Base-by-base conservation (phyloP, 345 rosid species). In the Salix brachista region DNA sequence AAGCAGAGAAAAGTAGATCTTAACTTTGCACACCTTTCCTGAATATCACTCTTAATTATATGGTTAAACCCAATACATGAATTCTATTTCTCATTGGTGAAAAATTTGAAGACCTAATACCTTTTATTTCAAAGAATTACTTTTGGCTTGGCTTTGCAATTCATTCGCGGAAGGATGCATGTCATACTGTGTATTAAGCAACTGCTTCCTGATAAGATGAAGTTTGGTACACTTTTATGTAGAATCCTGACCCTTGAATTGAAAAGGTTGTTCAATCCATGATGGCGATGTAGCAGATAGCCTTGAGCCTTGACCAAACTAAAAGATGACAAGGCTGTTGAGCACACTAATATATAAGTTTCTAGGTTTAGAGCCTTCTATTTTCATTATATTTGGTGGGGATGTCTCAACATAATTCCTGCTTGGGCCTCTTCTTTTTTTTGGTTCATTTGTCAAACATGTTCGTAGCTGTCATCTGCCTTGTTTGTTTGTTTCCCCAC, bases 1-100 rank as follows among this genome's bases (percentile, higher is more conserved):
- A 65, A 68, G 84, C 75, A 13, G 44, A 5, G 71, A 75, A 81
- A 52, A 75, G 72, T 83, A 80, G 77, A 39, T 74, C 70, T 82
- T 79, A 74, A 37, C 65, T 73, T 84, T 60, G 79, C 80, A 68
- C 66, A 37, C 9, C 42, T 74, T 78, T 71, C 54, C 42, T 67
- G 80, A 50, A 74, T 74, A 37, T 58, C 70, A 32, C 74, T 52
- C 61, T 78, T 75, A 78, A 65, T 66, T 72, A 77, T 75, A 68
- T 25, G 67, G 34, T 81, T 69, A 54, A 21, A 5, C 30, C 13
- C 32, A 17, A 18, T 61, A n/a, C 46, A 11, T 71, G 54, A 46
- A 34, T 36, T 50, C 23, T 1, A 21, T 18, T 10, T 37, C 28
- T 36, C 28, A 65, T 37, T 34, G 37, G 65, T 36, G 54, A n/a